Conservation (phyloP, 2,329 filamentous ascomycete species). For the Annulohypoxylon truncatum region DNA sequence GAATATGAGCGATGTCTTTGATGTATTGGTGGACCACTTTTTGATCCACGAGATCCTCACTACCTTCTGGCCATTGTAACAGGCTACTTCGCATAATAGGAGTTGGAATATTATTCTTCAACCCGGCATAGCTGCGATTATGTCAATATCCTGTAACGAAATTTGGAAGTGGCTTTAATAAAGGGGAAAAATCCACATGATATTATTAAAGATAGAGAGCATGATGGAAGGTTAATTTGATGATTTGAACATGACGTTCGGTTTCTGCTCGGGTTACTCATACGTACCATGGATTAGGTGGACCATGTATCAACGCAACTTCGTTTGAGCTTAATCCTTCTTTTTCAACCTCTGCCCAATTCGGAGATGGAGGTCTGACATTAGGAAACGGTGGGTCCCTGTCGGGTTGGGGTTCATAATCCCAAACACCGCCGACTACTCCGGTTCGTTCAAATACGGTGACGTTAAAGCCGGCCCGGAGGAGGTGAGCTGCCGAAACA, state of each 20-base stretch:
- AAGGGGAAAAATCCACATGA: no score
- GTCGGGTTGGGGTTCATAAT: conserved; percentile 66
- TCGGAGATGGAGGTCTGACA: conserved; percentile 40
- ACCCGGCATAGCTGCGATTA: conserved; percentile 55
- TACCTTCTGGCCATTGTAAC: conserved; percentile 67
- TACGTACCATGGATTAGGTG: conserved; percentile 64
- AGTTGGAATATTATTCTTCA: conserved; percentile 83
- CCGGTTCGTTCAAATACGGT: conserved; percentile 72
- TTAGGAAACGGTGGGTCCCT: conserved; percentile 49
- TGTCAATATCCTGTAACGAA: conserved; percentile 3
- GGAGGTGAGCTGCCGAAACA: conserved; percentile 71
- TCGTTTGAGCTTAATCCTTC: conserved; percentile 42
- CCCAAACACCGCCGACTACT: conserved; percentile 73
- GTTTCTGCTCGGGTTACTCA: neutral
- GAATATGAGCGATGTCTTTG: conserved; percentile 64
- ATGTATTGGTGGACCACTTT: conserved; percentile 69
- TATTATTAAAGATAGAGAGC: no score
- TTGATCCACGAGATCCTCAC: conserved; percentile 69
- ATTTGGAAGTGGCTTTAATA: neutral
- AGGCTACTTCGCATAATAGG: conserved; percentile 58
- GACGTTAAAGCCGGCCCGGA: conserved; percentile 68
- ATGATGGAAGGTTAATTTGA: no score
- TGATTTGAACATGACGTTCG: neutral
- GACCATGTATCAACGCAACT: conserved; percentile 53
- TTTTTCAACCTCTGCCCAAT: conserved; percentile 41